A percentile compares a stretch with the other conserved stretches of the same genome.
phyloP scores from a whole-genome alignment of 441 rosid genomes.

The Erodium moschatum region DNA sequence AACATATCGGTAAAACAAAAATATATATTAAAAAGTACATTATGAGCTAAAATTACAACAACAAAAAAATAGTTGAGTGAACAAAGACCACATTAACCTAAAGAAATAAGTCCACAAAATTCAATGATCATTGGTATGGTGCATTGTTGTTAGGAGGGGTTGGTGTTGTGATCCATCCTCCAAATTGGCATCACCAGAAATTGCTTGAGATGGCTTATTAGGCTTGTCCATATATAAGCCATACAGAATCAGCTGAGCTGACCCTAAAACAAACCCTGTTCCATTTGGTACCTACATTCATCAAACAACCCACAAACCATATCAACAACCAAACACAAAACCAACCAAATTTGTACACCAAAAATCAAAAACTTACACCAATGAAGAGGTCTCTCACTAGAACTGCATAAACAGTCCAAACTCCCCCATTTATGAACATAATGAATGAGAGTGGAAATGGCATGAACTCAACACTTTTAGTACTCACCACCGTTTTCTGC shows the following conservation, averaged over 20 bases:
- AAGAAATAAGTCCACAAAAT: not conserved
- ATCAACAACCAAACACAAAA: too few species aligned
- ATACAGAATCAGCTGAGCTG: conserved; percentile 50
- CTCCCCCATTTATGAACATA: conserved; percentile 1
- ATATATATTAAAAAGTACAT: too few species aligned
- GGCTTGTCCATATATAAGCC: conserved; percentile 44
- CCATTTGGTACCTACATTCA: conserved; percentile 58
- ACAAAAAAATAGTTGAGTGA: too few species aligned
- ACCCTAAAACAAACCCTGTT: conserved; percentile 56
- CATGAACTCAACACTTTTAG: conserved; percentile 3
- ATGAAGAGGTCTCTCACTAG: not conserved
- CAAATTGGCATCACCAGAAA: conserved; percentile 14
- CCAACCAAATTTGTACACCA: too few species aligned
- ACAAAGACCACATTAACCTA: too few species aligned
- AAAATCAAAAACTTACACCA: not conserved
- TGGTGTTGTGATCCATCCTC: conserved; percentile 32
- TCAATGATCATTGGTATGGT: not conserved
- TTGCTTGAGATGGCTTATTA: conserved; percentile 22
- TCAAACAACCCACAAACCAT: not conserved
- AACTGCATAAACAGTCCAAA: conserved; percentile 5
- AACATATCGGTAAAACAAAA: too few species aligned
- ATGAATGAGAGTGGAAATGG: conserved; percentile 1
- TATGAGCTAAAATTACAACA: too few species aligned
- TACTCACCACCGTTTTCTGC: not conserved
- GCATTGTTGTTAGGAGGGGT: conserved; percentile 19